phyloP scores from a whole-genome alignment of 2,329 filamentous ascomycete species.

The Exophiala mesophila region DNA sequence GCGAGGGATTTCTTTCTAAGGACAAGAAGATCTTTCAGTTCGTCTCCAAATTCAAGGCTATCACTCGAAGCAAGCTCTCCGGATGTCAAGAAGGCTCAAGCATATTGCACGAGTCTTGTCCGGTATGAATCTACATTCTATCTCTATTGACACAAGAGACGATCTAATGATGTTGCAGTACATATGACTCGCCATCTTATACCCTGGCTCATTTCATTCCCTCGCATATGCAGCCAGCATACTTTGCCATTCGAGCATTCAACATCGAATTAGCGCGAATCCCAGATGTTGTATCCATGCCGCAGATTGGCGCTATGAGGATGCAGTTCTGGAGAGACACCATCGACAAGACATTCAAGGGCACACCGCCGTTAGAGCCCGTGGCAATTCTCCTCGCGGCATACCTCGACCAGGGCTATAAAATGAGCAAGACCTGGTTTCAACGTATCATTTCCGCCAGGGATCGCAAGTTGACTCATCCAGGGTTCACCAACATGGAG shows the following conservation, averaged over 20 bases:
- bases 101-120: conserved; percentile 57
- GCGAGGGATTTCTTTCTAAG: conserved; percentile 8
- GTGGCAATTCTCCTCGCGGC: conserved; percentile 78
- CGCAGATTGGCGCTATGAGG: conserved; percentile 80
- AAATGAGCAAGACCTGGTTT: conserved; percentile 66
- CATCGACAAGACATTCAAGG: conserved; percentile 70
- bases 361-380: conserved; percentile 79
- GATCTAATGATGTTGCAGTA: conserved; percentile 46
- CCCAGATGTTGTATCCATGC: conserved; percentile 81
- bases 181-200: conserved; percentile 84
- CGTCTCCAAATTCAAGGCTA: conserved; percentile 8
- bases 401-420: conserved; percentile 53
- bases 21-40: conserved; percentile 15
- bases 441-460: conserved; percentile 73
- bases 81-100: conserved; percentile 51
- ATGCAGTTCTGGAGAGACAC: conserved; percentile 94
- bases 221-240: conserved; percentile 67
- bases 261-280: conserved; percentile 89
- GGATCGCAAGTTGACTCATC: conserved; percentile 76
- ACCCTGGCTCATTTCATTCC: conserved; percentile 83
- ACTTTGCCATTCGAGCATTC: conserved; percentile 83
- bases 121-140: conserved; percentile 35
- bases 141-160: neutral
- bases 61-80: conserved; percentile 30
- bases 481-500: conserved; percentile 68